Percentiles rank a stretch among this genome's conserved stretches.
phyloP scores from a whole-genome alignment of 2,329 filamentous ascomycete genomes.

The Xylariaceae sp. region DNA sequence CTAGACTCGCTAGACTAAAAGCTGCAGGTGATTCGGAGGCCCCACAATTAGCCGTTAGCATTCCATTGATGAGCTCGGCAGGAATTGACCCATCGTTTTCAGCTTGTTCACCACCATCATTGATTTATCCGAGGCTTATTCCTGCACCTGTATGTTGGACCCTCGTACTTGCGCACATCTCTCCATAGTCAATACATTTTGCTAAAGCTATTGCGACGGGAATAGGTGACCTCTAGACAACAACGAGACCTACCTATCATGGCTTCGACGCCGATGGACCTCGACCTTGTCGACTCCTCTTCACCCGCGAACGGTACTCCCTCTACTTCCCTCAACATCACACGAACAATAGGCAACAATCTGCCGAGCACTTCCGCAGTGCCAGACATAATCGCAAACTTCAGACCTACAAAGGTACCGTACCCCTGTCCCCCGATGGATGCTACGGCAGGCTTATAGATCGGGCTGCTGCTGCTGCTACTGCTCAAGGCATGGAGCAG shows the following conservation, averaged over 20 bases:
- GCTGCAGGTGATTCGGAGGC: background rate
- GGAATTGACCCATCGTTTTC: no score
- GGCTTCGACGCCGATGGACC: constrained; percentile 63
- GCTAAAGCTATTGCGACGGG: background rate
- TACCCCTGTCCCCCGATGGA: background rate
- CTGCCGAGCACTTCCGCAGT: constrained; percentile 67
- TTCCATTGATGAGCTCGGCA: constrained; percentile 7
- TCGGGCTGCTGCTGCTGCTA: no score
- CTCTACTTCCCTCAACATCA: constrained; percentile 53
- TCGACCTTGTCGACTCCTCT: constrained; percentile 52
- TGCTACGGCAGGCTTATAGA: background rate
- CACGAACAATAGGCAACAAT: constrained; percentile 51
- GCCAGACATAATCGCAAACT: constrained; percentile 76
- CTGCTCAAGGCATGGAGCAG: no score
- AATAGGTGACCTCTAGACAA: no score
- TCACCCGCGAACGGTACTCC: constrained; percentile 48
- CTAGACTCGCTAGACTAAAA: no score
- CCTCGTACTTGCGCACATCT: no score
- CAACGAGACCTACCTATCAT: constrained; percentile 42
- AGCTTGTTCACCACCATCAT: no score
- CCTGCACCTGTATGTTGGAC: background rate
- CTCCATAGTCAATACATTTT: background rate
- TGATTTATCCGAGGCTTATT: background rate
- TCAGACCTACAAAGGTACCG: constrained; percentile 77
- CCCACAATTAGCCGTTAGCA: constrained; percentile 26